Percentiles rank a stretch among this genome's conserved stretches.
phyloP scores from a whole-genome alignment of 2,329 filamentous ascomycete genomes.

The Sporothrix phasma region DNA sequence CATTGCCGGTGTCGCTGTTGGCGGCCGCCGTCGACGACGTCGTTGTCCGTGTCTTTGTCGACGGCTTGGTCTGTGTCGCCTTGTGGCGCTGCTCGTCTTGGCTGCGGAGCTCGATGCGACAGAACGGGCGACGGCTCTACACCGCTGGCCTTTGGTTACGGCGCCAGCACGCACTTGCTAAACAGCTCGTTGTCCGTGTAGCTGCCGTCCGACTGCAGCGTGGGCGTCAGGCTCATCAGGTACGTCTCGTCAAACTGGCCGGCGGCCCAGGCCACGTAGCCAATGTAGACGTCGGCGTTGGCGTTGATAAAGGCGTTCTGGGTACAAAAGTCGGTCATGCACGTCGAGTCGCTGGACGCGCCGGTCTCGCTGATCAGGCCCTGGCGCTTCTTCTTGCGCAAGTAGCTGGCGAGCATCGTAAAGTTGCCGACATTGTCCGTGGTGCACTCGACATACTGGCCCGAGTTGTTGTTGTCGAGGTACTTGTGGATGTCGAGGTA shows the following conservation, averaged over 20 bases:
- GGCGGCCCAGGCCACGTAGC: slow-evolving; percentile 24
- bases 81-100: neutral
- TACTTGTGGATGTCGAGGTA: slow-evolving; percentile 53
- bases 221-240: slow-evolving; percentile 24
- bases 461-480: slow-evolving; percentile 47
- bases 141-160: slow-evolving; percentile 9
- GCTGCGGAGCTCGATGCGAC: neutral
- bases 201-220: slow-evolving; percentile 5
- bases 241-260: slow-evolving; percentile 23
- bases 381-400: slow-evolving; percentile 27
- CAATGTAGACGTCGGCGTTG: slow-evolving; percentile 27
- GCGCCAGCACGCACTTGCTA: slow-evolving; percentile 17
- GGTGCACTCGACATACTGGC: slow-evolving; percentile 41
- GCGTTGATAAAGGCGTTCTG: slow-evolving; percentile 26
- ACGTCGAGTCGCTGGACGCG: slow-evolving; percentile 28
- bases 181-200: slow-evolving; percentile 18
- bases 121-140: neutral
- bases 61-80: neutral
- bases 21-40: neutral
- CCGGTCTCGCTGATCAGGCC: slow-evolving; percentile 30
- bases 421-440: slow-evolving; percentile 35
- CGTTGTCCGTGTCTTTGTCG: neutral
- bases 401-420: slow-evolving; percentile 27
- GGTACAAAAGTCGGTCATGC: slow-evolving; percentile 25
- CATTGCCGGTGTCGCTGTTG: neutral